Percentiles rank a stretch among this genome's conserved stretches.
Evolutionary conservation across 257 asterid species (phyloP).

Genomic region (Jaltomata sinuosa): DNA sequence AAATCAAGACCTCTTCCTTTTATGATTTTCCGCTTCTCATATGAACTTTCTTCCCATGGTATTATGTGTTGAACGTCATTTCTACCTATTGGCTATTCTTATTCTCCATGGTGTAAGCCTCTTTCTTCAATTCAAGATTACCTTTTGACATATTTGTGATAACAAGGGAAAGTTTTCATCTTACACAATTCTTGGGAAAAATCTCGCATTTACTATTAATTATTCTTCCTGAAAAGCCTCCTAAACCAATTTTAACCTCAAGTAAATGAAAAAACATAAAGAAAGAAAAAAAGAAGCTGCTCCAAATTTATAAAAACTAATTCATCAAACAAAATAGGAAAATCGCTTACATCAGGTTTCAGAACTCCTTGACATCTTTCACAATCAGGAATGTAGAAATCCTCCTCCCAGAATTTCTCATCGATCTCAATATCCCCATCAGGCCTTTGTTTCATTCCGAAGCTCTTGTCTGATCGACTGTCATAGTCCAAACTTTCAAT

Average conservation of each 20-base stretch:
- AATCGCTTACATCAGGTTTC: conserved; percentile 81
- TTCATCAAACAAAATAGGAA: background rate
- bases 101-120: background rate
- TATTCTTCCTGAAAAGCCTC: background rate
- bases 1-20: background rate
- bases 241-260: background rate
- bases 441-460: conserved; percentile 94
- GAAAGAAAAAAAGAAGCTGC: background rate
- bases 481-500: conserved; percentile 85
- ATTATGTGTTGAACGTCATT: background rate
- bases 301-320: background rate
- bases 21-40: background rate
- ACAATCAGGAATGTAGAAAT: conserved; percentile 70
- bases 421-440: conserved; percentile 97
- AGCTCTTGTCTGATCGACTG: conserved; percentile 82
- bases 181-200: background rate
- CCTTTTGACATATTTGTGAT: background rate
- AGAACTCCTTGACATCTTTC: conserved; percentile 60
- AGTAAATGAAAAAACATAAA: background rate
- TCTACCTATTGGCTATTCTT: background rate
- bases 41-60: background rate
- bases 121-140: background rate
- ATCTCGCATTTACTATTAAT: background rate
- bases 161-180: background rate
- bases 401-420: conserved; percentile 98